Conservation (phyloP, 352 stramenopile genomes). For the Globisporangium spiculum region DNA sequence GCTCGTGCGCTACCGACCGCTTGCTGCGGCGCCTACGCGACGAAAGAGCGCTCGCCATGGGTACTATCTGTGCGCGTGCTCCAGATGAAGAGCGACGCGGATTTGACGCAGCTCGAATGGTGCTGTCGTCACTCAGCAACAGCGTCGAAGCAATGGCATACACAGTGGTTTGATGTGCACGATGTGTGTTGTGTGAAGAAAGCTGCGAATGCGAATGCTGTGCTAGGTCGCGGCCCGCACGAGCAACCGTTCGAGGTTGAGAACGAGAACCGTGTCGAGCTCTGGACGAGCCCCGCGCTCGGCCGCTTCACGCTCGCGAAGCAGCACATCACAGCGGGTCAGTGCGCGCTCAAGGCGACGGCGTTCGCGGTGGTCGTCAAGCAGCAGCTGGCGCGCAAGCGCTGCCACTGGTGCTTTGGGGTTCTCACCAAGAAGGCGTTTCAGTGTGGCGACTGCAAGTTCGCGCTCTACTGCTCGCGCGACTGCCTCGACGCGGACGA, state of each 20-base stretch:
- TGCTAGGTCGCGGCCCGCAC: conserved; percentile 18
- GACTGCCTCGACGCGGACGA: conserved; percentile 43
- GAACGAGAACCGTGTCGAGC: conserved; percentile 19
- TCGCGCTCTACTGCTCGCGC: conserved; percentile 50
- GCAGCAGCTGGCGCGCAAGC: conserved; percentile 23
- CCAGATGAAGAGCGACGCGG: neutral
- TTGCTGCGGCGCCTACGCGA: neutral
- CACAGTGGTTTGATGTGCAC: conserved; percentile 21
- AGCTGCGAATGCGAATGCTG: conserved; percentile 7
- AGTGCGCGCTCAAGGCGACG: conserved; percentile 33
- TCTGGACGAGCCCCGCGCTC: conserved; percentile 21
- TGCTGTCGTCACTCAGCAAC: neutral
- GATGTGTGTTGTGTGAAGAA: conserved; percentile 10
- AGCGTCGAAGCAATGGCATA: conserved; percentile 5
- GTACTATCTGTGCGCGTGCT: neutral
- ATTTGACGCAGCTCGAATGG: conserved; percentile 6
- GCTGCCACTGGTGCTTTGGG: conserved; percentile 66
- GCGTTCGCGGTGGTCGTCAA: conserved; percentile 53
- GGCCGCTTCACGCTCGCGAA: conserved; percentile 39
- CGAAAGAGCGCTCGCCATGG: neutral
- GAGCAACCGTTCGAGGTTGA: conserved; percentile 22
- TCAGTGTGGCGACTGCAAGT: conserved; percentile 48
- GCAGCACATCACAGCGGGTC: conserved; percentile 23
- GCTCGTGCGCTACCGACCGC: neutral
- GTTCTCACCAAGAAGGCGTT: conserved; percentile 41